Evolutionary conservation across 768 basidiomycete species (phyloP).

Genomic region (Boletus reticulatus): DNA sequence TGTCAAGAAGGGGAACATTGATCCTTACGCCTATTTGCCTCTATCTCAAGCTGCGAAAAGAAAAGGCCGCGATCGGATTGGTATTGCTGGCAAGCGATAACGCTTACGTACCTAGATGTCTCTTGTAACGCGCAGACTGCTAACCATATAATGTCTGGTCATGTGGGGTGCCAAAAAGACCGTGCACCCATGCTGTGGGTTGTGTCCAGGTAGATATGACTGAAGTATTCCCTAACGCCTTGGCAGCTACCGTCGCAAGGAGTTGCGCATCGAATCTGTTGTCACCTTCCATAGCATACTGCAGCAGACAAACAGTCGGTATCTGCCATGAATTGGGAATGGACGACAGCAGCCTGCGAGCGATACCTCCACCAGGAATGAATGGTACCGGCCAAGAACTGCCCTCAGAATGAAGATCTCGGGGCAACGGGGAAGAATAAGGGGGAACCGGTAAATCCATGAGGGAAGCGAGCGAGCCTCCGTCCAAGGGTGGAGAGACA

Average conservation of each 20-base stretch:
- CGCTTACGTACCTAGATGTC: background rate
- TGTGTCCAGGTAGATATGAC: slow-evolving; percentile 46
- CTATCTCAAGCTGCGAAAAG: slow-evolving; percentile 80
- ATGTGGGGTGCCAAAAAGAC: slow-evolving; percentile 68
- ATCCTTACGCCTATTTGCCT: slow-evolving; percentile 91
- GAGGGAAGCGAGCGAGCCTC: slow-evolving; percentile 44
- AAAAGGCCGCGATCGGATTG: slow-evolving; percentile 46
- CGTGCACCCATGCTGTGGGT: slow-evolving; percentile 60
- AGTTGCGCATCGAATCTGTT: slow-evolving; percentile 70
- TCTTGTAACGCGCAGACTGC: slow-evolving; percentile 7
- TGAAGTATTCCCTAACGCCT: slow-evolving; percentile 42
- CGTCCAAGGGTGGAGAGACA: slow-evolving; percentile 42
- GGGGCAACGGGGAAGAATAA: slow-evolving; percentile 50
- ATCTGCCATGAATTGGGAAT: slow-evolving; percentile 49
- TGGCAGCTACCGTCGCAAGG: slow-evolving; percentile 53
- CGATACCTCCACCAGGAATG: slow-evolving; percentile 77
- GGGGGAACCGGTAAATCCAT: slow-evolving; percentile 47
- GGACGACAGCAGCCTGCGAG: slow-evolving; percentile 60
- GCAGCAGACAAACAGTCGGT: slow-evolving; percentile 59
- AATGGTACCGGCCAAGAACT: slow-evolving; percentile 51
- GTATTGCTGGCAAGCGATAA: slow-evolving; percentile 64
- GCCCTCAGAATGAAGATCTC: slow-evolving; percentile 28
- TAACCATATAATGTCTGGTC: slow-evolving; percentile 73
- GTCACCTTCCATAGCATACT: slow-evolving; percentile 82
- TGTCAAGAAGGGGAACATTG: slow-evolving; percentile 79